Evolutionary conservation across 352 stramenopile genomes (phyloP).

Genomic region (Aphanomyces astaci): DNA sequence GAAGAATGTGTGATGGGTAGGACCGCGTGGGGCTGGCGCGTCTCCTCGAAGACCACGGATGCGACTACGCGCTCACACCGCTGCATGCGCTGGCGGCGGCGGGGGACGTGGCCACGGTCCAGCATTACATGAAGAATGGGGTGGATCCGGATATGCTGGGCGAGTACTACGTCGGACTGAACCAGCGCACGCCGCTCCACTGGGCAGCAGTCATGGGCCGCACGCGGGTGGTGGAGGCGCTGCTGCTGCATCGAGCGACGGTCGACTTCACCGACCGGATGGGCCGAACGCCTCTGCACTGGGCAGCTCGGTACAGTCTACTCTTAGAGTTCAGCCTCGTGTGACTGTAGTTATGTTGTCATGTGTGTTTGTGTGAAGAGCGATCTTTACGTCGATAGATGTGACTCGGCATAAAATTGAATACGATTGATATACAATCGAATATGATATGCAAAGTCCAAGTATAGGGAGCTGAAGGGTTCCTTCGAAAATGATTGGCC

Average conservation of each 20-base stretch:
- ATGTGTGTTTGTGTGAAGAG: no score
- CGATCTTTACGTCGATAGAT: no score
- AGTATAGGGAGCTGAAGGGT: no score
- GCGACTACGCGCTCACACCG: slow-evolving; percentile 56
- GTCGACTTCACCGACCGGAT: slow-evolving; percentile 65
- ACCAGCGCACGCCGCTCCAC: slow-evolving; percentile 62
- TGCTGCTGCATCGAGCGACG: slow-evolving; percentile 52
- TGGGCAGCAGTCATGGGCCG: slow-evolving; percentile 58
- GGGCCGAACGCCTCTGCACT: slow-evolving; percentile 65
- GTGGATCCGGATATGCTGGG: slow-evolving; percentile 60
- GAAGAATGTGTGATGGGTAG: background rate
- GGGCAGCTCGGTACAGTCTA: slow-evolving; percentile 63
- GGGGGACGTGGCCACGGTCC: slow-evolving; percentile 33
- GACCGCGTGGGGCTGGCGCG: slow-evolving; percentile 43
- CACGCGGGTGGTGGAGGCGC: slow-evolving; percentile 32
- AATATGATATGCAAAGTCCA: no score
- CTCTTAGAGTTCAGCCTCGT: no score
- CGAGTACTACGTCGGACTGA: slow-evolving; percentile 59
- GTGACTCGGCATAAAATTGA: no score
- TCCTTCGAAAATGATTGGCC: no score
- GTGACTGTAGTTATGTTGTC: no score
- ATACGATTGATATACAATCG: no score
- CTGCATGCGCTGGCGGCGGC: slow-evolving; percentile 52
- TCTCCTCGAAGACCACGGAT: slow-evolving; percentile 61
- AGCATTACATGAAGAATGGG: slow-evolving; percentile 45